Evolutionary conservation across 106 monocot genomes (phyloP), one percentile per base, ranked within the genome.

Genomic region (Agapanthus africanus): DNA sequence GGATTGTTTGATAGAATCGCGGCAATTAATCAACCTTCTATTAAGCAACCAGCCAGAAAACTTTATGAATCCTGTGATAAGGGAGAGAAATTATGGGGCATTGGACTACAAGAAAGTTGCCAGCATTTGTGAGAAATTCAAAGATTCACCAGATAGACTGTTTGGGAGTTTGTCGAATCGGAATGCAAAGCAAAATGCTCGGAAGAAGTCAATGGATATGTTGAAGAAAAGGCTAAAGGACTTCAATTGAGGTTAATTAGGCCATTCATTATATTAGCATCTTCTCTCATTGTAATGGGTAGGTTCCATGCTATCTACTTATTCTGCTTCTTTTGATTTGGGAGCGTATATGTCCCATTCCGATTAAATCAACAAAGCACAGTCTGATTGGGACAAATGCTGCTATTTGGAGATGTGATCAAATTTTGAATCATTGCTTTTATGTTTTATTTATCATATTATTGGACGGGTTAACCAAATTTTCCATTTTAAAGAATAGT

Each of bases 31-130:
- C 56, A 87, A 87, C 60, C 87, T 87, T 67, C 46, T 87, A 41
- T 27, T 80, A 59, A 80, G 75, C 67, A 80, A 78, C 59, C 83
- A 80, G 46, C 82, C 87, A 37, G 87, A 87, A 61, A 87, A 83
- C 54, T 87, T 83, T 74, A 76, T 87, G 87, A 87, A 83, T 76
- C 83, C 87, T 61, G 78, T 87, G 15, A 87, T 87, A 21, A 83
- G 87, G 63, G 57, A 83, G 75, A 87, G 75, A 32, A 71, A 83
- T 66, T 87, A 87, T 37, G 69, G 80, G 34, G 72, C 80, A n/a
- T 54, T 87, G 64, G 87, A 87, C 34, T 76, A 83, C 46, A 87
- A 83, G 47, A 87, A 83, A 65, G 83, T 87, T 40, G 80, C 83
- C 7, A 76, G 4, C 22, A 87, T 87, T 54, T 87, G 80, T 52